Conservation (phyloP, 2,329 filamentous ascomycete species). For the Ciborinia camelliae region DNA sequence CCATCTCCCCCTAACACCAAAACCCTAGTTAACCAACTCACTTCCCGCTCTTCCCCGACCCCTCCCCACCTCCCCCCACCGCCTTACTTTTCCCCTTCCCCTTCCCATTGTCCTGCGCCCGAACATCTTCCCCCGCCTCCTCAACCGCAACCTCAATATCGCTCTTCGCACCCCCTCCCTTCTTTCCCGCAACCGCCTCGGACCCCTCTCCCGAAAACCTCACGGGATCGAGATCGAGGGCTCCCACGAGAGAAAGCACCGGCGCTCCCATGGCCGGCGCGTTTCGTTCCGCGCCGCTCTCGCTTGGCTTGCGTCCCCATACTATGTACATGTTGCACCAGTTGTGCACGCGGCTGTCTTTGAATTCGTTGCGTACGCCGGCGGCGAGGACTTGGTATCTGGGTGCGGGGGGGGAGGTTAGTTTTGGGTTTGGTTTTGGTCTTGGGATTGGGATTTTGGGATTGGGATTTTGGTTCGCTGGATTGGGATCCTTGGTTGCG, state of each 20-base stretch:
- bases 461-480: too few species aligned
- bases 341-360: constrained; percentile 1
- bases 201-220: background rate
- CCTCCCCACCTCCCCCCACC: background rate
- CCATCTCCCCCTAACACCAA: background rate
- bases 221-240: too few species aligned
- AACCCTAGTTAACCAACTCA: background rate
- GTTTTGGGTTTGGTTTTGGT: background rate
- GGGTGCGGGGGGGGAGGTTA: background rate
- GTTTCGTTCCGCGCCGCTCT: background rate
- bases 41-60: background rate
- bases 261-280: background rate
- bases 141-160: background rate
- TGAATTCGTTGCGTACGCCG: constrained; percentile 12
- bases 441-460: background rate
- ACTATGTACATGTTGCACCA: constrained; percentile 12
- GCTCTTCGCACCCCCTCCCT: background rate
- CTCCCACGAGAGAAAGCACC: background rate
- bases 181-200: background rate
- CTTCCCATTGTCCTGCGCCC: background rate
- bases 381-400: constrained; percentile 16
- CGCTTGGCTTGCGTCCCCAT: background rate
- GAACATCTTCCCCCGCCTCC: background rate
- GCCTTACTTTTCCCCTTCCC: background rate
- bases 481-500: too few species aligned